Evolutionary conservation across 805 yeast genomes (phyloP).

Genomic region (Kodamaea nitidulidarum): DNA sequence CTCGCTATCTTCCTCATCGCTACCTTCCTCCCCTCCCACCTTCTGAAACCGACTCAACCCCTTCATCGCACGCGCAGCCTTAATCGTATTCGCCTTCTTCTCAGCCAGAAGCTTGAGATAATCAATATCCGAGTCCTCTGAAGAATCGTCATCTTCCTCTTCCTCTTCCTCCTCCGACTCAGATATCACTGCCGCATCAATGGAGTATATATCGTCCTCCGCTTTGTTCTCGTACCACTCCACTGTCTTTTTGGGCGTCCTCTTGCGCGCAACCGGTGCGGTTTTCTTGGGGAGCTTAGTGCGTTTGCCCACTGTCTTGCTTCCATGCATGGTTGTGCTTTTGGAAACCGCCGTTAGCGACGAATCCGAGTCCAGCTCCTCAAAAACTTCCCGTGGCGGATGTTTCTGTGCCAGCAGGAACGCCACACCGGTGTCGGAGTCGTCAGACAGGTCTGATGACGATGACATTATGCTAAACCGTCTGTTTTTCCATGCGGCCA

Average conservation of each 20-base stretch:
- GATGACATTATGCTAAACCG: conserved; percentile 34
- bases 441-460: conserved; percentile 16
- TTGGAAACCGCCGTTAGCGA: conserved; percentile 40
- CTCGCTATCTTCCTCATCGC: neutral
- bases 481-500: conserved; percentile 8
- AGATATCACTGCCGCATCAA: neutral
- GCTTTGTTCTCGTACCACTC: conserved; percentile 21
- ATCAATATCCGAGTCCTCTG: conserved; percentile 52
- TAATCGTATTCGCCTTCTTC: conserved; percentile 53
- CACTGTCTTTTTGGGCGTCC: conserved; percentile 23
- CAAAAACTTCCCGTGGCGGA: neutral
- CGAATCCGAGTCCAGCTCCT: conserved; percentile 31
- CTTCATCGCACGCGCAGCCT: conserved; percentile 37
- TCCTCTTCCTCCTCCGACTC: conserved; percentile 4
- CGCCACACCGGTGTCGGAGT: conserved; percentile 1
- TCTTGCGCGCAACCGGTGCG: conserved; percentile 14
- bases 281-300: conserved; percentile 4
- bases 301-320: conserved; percentile 11
- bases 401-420: conserved; percentile 6
- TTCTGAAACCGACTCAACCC: conserved; percentile 16
- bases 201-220: conserved; percentile 14
- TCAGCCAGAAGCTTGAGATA: conserved; percentile 70
- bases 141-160: conserved; percentile 6
- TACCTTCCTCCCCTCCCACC: neutral
- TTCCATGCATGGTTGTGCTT: conserved; percentile 14